Percentiles rank a stretch among this genome's conserved stretches.
Conservation (phyloP, 2,329 filamentous ascomycete genomes). For the Tolypocladium ophioglossoides region DNA sequence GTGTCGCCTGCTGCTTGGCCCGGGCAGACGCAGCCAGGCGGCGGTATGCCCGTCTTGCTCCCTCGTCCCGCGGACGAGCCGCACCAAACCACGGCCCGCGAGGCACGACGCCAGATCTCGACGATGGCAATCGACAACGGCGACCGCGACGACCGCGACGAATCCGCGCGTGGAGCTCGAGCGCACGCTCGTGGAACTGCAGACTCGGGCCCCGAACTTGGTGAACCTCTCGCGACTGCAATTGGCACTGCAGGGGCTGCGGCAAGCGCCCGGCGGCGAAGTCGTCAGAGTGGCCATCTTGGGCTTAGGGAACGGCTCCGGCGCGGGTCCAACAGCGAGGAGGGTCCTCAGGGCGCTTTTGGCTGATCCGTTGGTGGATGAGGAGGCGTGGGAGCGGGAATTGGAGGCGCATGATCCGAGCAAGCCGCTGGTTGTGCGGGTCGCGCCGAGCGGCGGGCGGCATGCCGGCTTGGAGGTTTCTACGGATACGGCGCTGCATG, state of each 20-base stretch:
- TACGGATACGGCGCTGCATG: slow-evolving; percentile 33
- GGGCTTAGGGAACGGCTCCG: slow-evolving; percentile 29
- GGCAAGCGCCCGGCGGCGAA: slow-evolving; percentile 45
- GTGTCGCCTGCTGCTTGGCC: slow-evolving; percentile 13
- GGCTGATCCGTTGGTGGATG: slow-evolving; percentile 55
- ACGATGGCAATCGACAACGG: slow-evolving; percentile 17
- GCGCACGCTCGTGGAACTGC: slow-evolving; percentile 46
- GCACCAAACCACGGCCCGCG: slow-evolving; percentile 7
- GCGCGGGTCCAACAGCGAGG: slow-evolving; percentile 40
- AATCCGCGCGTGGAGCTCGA: slow-evolving; percentile 44
- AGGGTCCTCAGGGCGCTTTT: slow-evolving; percentile 58
- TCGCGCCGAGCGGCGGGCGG: slow-evolving; percentile 23
- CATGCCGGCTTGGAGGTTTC: slow-evolving; percentile 17
- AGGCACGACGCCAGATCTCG: slow-evolving; percentile 9
- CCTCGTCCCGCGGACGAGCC: slow-evolving; percentile 8
- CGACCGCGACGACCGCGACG: slow-evolving; percentile 7
- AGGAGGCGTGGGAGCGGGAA: slow-evolving; percentile 56
- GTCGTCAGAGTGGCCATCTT: slow-evolving; percentile 49
- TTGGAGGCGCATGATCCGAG: slow-evolving; percentile 40
- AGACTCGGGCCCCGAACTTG: slow-evolving; percentile 48
- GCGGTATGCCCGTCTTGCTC: slow-evolving; percentile 23
- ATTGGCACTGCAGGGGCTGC: slow-evolving; percentile 56
- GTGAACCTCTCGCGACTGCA: slow-evolving; percentile 61
- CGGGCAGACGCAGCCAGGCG: slow-evolving; percentile 4
- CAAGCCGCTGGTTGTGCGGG: slow-evolving; percentile 53